Conservation (phyloP, 306 rosid species). For the Vachellia pachyceras region DNA sequence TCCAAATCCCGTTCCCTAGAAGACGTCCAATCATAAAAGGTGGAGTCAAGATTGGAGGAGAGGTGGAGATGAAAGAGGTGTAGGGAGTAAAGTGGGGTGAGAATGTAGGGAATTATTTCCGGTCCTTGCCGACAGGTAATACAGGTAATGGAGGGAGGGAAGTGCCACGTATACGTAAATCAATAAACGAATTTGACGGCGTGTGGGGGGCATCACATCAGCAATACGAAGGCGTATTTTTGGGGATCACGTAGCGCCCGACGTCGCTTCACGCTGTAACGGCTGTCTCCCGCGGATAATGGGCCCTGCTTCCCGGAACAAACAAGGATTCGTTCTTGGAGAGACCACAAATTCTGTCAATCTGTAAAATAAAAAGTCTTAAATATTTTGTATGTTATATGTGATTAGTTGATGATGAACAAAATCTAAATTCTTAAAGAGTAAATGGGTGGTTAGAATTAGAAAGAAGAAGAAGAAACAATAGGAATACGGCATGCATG, state of each 20-base stretch:
- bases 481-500: no score
- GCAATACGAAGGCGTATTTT: background rate
- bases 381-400: no score
- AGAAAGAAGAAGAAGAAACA: no score
- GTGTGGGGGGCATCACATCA: background rate
- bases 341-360: background rate
- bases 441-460: no score
- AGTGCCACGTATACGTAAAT: constrained; percentile 41
- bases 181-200: constrained; percentile 6
- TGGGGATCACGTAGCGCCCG: background rate
- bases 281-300: no score
- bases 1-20: no score
- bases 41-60: background rate
- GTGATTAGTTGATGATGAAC: no score
- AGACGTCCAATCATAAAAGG: no score
- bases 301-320: background rate
- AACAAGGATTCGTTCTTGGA: background rate
- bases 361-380: no score
- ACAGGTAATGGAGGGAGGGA: constrained; percentile 25
- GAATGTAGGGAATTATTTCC: background rate
- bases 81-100: background rate
- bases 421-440: no score
- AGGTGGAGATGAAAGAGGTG: background rate
- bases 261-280: constrained; percentile 15
- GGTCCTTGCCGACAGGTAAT: constrained; percentile 55